A percentile compares a stretch with the other conserved stretches of the same genome.
Evolutionary conservation across 1,284 basidiomycete genomes (phyloP).

Genomic region (Malassezia cuniculi): DNA sequence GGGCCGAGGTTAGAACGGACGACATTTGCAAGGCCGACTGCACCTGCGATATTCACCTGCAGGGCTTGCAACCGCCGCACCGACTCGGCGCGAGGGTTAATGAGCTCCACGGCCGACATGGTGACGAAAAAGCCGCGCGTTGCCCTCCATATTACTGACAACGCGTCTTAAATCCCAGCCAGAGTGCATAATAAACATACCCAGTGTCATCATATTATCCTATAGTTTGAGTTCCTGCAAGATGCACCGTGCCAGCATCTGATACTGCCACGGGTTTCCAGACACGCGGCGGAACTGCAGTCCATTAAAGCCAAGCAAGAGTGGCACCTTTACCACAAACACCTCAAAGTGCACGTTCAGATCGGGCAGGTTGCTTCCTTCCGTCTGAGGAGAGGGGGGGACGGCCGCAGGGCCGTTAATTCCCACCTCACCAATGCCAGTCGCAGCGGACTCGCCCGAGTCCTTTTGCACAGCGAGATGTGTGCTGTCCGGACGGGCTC

Average conservation of each 20-base stretch:
- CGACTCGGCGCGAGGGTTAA: slow-evolving; percentile 61
- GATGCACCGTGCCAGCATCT: slow-evolving; percentile 87
- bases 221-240: slow-evolving; percentile 76
- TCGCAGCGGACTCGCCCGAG: slow-evolving; percentile 4
- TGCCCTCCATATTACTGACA: neutral
- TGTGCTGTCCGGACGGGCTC: no score
- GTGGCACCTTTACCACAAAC: slow-evolving; percentile 51
- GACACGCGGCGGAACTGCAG: slow-evolving; percentile 85
- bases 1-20: slow-evolving; percentile 90
- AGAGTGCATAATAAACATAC: neutral
- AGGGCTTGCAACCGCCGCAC: slow-evolving; percentile 80
- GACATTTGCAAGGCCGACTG: slow-evolving; percentile 91
- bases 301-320: slow-evolving; percentile 73
- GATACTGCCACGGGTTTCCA: slow-evolving; percentile 85
- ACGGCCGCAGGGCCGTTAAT: neutral
- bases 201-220: neutral
- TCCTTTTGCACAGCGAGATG: no score
- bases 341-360: slow-evolving; percentile 40
- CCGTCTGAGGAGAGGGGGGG: neutral
- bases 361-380: slow-evolving; percentile 10
- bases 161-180: slow-evolving; percentile 1
- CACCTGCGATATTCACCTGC: slow-evolving; percentile 70
- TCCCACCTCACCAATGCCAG: slow-evolving; percentile 9
- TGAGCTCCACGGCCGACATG: slow-evolving; percentile 43
- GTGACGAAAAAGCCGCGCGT: slow-evolving; percentile 1